Base-by-base conservation (phyloP, 1,284 basidiomycete species). In the Austroboletus niveus region DNA sequence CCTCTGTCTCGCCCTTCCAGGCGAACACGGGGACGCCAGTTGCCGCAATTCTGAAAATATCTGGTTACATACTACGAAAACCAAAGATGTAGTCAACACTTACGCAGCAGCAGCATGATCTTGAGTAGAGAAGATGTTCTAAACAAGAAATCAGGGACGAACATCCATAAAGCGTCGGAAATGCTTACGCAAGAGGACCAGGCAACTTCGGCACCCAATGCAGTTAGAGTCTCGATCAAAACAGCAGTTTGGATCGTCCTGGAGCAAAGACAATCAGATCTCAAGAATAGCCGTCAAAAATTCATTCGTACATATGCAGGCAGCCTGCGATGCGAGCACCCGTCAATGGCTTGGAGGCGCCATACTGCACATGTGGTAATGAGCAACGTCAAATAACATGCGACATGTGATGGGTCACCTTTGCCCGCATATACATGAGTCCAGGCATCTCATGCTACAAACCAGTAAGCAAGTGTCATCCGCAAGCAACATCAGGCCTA, bases 1-100 rank as follows among this genome's bases (percentile, higher is more conserved):
- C 96, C 73, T 99, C 97, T 53, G 95, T 97, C 81, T 99, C 96
- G 56, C 97, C 97, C 81, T 99, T 99, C 96, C 96, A 99, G 57
- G 96, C 97, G 70, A 87, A 99, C 68, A 99, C 96, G 62, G 96
- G 96, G 51, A 99, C 92, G 64, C 96, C 96, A 57, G 97, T 97
- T 27, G 95, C 96, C 58, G 96, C 96, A 63, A 99, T 98, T 63
- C 88, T 88, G 60, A 46, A 53, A 17, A 51, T 7, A 30, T 7
- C 15, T 17, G 9, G 44, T 61, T 44, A 59, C 27, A 44, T 41
- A 17, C 30, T 12, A 42, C 35, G 15, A 6, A 43, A 42, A 43
- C 45, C 34, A 39, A 38, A 30, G 20, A 20, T 46, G 32, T 47
- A 22, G 54, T 29, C 55, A 49, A 31, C n/a, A 80, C 85, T 66